Percentiles rank a stretch among this genome's conserved stretches.
phyloP scores from a whole-genome alignment of 2,329 filamentous ascomycete genomes.

The Trichoderma sp. region DNA sequence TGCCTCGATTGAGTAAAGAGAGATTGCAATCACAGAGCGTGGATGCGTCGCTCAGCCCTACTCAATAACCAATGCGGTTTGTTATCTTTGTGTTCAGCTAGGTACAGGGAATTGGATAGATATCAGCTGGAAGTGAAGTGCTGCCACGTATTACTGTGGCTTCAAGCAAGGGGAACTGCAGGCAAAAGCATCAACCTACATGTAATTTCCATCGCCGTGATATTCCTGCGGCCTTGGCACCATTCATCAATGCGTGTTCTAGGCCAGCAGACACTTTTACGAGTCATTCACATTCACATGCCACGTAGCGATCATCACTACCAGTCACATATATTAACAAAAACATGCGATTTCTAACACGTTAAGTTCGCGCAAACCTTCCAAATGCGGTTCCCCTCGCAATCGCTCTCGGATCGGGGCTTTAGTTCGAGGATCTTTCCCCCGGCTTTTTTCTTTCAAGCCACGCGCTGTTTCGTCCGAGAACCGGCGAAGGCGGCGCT shows the following conservation, averaged over 20 bases:
- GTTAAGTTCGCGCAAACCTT: neutral
- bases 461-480: neutral
- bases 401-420: too few relatives aligned
- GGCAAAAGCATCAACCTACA: neutral
- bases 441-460: neutral
- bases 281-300: neutral
- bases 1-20: neutral
- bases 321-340: neutral
- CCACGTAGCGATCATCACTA: neutral
- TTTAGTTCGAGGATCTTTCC: neutral
- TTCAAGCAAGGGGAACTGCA: neutral
- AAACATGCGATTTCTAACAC: neutral
- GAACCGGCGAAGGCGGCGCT: neutral
- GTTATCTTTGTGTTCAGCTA: neutral
- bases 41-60: neutral
- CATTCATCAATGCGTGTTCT: neutral
- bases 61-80: neutral
- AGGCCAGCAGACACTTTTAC: neutral
- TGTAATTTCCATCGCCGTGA: neutral
- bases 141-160: neutral
- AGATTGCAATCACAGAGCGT: neutral
- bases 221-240: neutral
- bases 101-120: neutral
- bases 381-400: neutral
- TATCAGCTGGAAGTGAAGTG: neutral